Evolutionary conservation across 768 basidiomycete species (phyloP).

Genomic region (Tylopilus rubrobrunneus): DNA sequence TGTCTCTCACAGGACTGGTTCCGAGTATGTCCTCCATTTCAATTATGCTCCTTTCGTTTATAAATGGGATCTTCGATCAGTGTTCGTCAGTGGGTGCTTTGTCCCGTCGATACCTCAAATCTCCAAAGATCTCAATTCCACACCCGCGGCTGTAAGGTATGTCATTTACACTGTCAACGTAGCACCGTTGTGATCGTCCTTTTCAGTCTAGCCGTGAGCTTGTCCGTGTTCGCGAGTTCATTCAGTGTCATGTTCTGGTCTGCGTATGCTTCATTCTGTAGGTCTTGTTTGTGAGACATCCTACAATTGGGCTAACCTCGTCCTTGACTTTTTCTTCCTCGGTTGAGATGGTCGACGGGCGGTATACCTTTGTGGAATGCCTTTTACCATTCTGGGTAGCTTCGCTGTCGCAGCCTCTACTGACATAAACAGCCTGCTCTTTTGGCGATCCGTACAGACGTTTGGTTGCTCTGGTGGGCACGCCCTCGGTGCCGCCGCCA

Average conservation of each 20-base stretch:
- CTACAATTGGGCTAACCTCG: neutral
- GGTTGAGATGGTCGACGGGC: slow-evolving; percentile 58
- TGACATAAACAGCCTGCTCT: slow-evolving; percentile 44
- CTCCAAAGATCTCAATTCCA: slow-evolving; percentile 57
- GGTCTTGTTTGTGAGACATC: neutral
- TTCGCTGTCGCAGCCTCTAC: slow-evolving; percentile 52
- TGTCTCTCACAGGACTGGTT: slow-evolving; percentile 59
- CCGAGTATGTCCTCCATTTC: slow-evolving; percentile 42
- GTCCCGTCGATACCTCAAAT: slow-evolving; percentile 75
- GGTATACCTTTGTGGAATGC: slow-evolving; percentile 57
- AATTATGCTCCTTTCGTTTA: neutral
- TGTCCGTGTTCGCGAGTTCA: slow-evolving; percentile 44
- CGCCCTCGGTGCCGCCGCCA: slow-evolving; percentile 56
- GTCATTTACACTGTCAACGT: neutral
- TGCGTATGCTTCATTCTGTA: slow-evolving; percentile 49
- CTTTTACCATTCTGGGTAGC: slow-evolving; percentile 55
- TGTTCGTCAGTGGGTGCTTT: slow-evolving; percentile 66
- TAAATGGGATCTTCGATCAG: slow-evolving; percentile 33
- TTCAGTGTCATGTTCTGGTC: slow-evolving; percentile 51
- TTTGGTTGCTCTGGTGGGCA: slow-evolving; percentile 56
- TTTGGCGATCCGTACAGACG: slow-evolving; percentile 63
- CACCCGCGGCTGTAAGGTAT: slow-evolving; percentile 56
- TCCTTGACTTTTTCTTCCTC: neutral
- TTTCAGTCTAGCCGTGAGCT: slow-evolving; percentile 45
- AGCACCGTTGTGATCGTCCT: neutral